phyloP scores from a whole-genome alignment of 75 land plant species.

The Pinus albicaulis region DNA sequence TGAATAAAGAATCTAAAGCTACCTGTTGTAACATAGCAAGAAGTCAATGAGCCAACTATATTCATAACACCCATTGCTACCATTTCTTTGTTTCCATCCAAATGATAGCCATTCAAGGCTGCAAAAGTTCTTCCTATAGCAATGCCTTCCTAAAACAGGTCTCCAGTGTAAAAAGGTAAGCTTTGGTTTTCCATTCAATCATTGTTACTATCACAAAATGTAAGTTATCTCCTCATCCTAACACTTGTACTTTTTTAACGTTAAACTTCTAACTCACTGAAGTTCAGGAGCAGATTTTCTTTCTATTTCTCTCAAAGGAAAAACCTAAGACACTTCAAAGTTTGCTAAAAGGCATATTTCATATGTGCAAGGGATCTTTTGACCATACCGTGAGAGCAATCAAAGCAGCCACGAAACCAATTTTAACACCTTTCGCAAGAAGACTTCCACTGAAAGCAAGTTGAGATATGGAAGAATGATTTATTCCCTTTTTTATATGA shows the following conservation, averaged over 20 bases:
- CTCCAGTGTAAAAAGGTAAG: too few species aligned
- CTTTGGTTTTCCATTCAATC: too few species aligned
- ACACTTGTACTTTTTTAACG: too few species aligned
- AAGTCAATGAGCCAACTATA: constrained; percentile 36
- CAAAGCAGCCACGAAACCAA: constrained; percentile 9
- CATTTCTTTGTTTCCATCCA: constrained; percentile 54
- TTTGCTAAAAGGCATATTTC: too few species aligned
- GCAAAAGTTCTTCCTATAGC: constrained; percentile 52
- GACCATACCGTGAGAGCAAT: constrained; percentile 28
- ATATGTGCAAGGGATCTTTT: too few species aligned
- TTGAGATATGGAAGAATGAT: constrained; percentile 17
- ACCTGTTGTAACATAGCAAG: constrained; percentile 50
- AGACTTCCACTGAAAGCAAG: not conserved
- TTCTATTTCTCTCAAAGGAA: too few species aligned
- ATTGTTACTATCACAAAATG: too few species aligned
- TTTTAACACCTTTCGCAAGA: constrained; percentile 5
- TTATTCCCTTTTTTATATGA: constrained; percentile 35
- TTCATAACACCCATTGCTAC: constrained; percentile 41
- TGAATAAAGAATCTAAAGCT: not conserved
- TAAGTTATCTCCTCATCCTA: too few species aligned
- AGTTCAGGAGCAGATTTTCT: too few species aligned
- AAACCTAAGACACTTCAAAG: too few species aligned
- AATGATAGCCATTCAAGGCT: constrained; percentile 34
- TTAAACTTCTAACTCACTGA: too few species aligned
- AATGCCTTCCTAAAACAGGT: constrained; percentile 25